Percentiles rank a stretch among this genome's conserved stretches.
Conservation (phyloP, 495 filamentous ascomycete species). For the Jackrogersella multiformis region DNA sequence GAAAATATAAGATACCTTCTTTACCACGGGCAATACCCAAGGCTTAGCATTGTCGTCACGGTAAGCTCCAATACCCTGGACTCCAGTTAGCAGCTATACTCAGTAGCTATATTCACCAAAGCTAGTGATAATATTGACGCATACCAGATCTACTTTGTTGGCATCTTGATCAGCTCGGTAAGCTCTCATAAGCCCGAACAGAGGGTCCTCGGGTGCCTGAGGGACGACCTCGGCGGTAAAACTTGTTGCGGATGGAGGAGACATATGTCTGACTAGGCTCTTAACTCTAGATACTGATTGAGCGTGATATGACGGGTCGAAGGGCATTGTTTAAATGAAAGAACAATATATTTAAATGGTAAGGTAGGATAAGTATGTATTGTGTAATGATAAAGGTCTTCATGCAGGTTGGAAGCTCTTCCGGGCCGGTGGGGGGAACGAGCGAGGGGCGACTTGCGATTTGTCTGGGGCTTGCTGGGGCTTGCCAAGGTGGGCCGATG, state of each 20-base stretch:
- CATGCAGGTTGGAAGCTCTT: not conserved
- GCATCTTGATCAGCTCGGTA: conserved; percentile 84
- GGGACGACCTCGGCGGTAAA: conserved; percentile 84
- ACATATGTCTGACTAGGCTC: conserved; percentile 45
- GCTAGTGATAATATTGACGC: conserved; percentile 11
- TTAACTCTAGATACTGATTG: conserved; percentile 45
- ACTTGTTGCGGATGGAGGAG: conserved; percentile 61
- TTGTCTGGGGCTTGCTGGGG: not conserved
- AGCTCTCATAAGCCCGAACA: conserved; percentile 92
- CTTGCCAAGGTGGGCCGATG: conserved; percentile 33
- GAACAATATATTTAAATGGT: conserved; percentile 18
- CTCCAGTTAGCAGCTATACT: conserved; percentile 26
- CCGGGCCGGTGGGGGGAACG: not conserved
- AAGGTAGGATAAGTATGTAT: not conserved
- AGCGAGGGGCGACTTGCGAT: not conserved
- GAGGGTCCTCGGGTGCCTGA: conserved; percentile 91
- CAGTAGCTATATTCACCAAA: not conserved
- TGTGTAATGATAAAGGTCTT: not conserved
- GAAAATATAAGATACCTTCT: conserved; percentile 70
- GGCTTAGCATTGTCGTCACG: conserved; percentile 95
- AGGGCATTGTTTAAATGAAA: conserved; percentile 40
- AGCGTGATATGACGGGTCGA: conserved; percentile 39
- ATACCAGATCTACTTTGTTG: conserved; percentile 87
- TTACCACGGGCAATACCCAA: conserved; percentile 97
- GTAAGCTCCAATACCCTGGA: conserved; percentile 89